Evolutionary conservation across 305 asterid genomes (phyloP), one percentile per base, ranked within the genome.

Genomic region (Fraxinus paxiana): DNA sequence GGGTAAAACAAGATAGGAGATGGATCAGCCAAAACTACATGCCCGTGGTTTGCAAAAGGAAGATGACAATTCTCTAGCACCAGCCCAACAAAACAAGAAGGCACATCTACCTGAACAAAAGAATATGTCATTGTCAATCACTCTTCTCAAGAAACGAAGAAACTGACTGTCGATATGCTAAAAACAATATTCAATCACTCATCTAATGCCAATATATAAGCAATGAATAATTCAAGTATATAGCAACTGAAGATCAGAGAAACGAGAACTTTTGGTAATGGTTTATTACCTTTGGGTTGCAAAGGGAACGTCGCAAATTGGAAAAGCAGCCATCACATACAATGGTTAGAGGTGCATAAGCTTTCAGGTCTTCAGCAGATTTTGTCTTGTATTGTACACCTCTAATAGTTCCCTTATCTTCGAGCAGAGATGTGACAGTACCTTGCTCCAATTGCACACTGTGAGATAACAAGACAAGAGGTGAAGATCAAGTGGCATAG

Each of bases 241-340:
- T 28, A 28, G 35, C 10, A 37, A 43, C 5, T 35, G 33, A 75
- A 30, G 35, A 76, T 65, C 61, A 78, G n/a, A 38, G 38, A 80
- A 65, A 71, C 7, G 13, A 78, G 73, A 81, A 51, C 1, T 24
- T 31, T 4, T 24, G 24, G 13, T 2, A 43, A 15, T 26, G 73
- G 1, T 13, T 43, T 28, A 73, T 84, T 79, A 93, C 98, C 92
- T 89, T 92, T 63, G 98, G 96, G 72, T 84, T 91, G 74, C 98
- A 92, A 76, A 94, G 97, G 28, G 96, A 82, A 31, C 95, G 95
- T 5, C 98, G 87, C 74, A 94, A 88, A 87, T 93, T 94, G 34
- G 98, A 94, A 85, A 93, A 94, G 85, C 97, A 92, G 28, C 97
- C 98, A 83, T 94, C 98, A 65, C 98, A 94, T 26, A 94, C 97